Base-by-base conservation (phyloP, 805 yeast species). In the Kluyveromyces dobzhanskii region DNA sequence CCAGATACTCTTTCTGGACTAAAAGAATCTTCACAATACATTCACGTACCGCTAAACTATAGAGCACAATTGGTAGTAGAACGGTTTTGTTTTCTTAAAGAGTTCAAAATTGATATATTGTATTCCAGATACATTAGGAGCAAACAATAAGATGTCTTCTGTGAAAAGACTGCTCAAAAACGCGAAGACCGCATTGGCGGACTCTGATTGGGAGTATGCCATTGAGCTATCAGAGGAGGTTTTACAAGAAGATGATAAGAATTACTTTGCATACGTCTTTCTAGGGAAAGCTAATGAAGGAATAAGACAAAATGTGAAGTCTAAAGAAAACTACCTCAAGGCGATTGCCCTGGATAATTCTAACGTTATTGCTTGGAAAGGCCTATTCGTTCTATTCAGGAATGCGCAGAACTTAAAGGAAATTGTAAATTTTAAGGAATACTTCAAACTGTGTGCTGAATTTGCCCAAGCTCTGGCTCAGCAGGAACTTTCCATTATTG, bases 311-410 rank as follows among this genome's bases (percentile, higher is more conserved):
- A 41, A 54, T 4, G 50, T 54, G 2, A 49, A 56, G 3, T 79
- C 85, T 0, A 45, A 60, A 10, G 46, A 45, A 18, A 56, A 70
- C 9, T 80, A 78, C 49, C 49, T 51, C 23, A 53, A 50, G 16
- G 87, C 87, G 0, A 69, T 75, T 3, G 49, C 55, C 4, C 37
- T 78, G 1, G 71, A 76, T 21, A 70, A 75, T 0, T 64, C 65
- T 2, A 75, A 79, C 37, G 46, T 76, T 1, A 56, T 73, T 18
- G 94, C 87, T 0, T 88, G 92, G 94, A 85, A 84, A 51, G 97
- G 97, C 1, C 67, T 80, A 43, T 61, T 77, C 42, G 70, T 74
- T 35, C 57, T 76, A 0, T 44, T 57, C 10, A 46, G 46, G 29
- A 34, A 37, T 1, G 60, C 62, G 39, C 49, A 59, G 10, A 47